phyloP scores from a whole-genome alignment of 257 asterid species.

The Solanum rostratum region DNA sequence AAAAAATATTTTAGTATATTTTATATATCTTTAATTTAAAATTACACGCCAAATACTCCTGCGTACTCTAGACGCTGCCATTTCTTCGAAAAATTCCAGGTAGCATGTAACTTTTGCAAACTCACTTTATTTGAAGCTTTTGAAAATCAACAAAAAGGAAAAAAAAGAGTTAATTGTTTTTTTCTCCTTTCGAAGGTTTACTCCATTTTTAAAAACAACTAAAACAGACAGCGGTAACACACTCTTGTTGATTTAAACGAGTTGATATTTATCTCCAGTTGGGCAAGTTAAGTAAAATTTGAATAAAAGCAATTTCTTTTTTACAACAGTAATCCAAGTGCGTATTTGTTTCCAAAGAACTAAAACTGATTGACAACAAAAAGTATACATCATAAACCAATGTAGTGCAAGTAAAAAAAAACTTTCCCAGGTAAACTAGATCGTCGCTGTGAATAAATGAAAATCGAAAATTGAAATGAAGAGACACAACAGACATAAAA shows the following conservation, averaged over 20 bases:
- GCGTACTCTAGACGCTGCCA: not conserved
- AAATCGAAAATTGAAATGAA: not conserved
- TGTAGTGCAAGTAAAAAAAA: too few species aligned
- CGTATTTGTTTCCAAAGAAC: not conserved
- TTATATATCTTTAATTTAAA: not conserved
- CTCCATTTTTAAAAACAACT: not conserved
- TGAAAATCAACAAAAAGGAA: too few species aligned
- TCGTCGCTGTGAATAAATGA: not conserved
- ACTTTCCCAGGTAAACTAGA: not conserved
- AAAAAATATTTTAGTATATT: too few species aligned
- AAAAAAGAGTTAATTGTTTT: too few species aligned
- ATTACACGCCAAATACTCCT: not conserved
- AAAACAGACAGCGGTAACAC: not conserved
- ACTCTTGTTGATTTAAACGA: too few species aligned
- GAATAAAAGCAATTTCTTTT: not conserved
- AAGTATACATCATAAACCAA: not conserved
- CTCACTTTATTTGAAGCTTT: too few species aligned
- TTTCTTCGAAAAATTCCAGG: too few species aligned
- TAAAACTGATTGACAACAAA: not conserved
- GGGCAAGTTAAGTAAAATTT: not conserved
- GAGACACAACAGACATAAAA: not conserved
- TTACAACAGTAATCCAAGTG: not conserved
- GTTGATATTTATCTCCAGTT: not conserved
- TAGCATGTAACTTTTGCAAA: too few species aligned
- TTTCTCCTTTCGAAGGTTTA: not conserved